Conservation (phyloP, 1,284 basidiomycete species). For the Trichosporon faecale region DNA sequence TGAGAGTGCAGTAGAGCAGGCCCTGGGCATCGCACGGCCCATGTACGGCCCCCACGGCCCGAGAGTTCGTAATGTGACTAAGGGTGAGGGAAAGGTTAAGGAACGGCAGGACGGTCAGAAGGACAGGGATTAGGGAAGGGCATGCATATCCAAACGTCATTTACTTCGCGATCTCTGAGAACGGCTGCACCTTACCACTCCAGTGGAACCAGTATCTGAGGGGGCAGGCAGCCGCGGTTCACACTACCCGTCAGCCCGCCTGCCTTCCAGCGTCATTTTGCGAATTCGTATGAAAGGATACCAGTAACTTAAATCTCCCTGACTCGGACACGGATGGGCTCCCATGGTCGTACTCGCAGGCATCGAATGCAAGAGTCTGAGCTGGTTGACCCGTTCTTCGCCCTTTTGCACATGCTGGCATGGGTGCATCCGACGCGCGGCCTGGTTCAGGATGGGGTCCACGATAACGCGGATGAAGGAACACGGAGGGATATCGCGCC, state of each 20-base stretch:
- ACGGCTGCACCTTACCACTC: background rate
- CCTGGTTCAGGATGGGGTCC: background rate
- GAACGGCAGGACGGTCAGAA: background rate
- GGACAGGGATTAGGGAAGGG: background rate
- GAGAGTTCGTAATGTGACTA: background rate
- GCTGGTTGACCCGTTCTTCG: background rate
- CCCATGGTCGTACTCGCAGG: background rate
- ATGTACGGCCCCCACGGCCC: background rate
- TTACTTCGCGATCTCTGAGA: background rate
- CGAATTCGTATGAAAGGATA: background rate
- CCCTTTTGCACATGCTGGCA: background rate
- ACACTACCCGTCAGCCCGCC: background rate
- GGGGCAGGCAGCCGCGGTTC: background rate
- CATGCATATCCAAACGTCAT: slow-evolving; percentile 9
- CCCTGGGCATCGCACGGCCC: background rate
- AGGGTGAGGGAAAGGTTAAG: background rate
- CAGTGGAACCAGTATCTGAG: background rate
- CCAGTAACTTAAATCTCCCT: background rate
- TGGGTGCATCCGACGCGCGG: background rate
- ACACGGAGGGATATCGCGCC: background rate
- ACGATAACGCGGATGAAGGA: background rate
- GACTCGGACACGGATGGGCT: background rate
- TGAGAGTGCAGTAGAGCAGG: background rate
- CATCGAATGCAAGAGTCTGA: background rate
- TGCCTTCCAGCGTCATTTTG: background rate